Evolutionary conservation across 345 rosid species (phyloP).

Genomic region (Euphorbia peplus): DNA sequence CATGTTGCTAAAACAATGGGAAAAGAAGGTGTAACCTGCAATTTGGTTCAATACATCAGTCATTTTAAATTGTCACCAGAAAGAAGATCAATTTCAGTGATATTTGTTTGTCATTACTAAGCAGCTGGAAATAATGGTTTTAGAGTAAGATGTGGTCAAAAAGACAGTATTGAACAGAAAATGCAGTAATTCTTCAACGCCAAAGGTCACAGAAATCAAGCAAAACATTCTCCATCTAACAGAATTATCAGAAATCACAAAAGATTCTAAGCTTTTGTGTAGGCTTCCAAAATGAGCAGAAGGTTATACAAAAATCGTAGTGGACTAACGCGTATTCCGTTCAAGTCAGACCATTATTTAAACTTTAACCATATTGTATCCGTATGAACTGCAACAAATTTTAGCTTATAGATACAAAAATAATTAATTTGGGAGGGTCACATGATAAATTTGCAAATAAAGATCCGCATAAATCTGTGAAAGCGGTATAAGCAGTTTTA

Average conservation of each 20-base stretch:
- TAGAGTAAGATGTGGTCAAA: not conserved
- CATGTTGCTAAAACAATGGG: conserved; percentile 60
- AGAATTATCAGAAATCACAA: not conserved
- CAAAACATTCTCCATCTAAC: not conserved
- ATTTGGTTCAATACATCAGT: conserved; percentile 29
- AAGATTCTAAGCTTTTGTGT: not conserved
- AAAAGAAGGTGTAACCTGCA: conserved; percentile 77
- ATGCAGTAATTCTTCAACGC: not conserved
- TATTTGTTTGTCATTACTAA: not conserved
- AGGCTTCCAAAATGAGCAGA: not conserved
- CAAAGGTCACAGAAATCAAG: not conserved
- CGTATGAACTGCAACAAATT: not conserved
- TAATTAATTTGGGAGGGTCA: not conserved
- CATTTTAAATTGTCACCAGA: conserved; percentile 10
- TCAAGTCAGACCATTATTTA: not conserved
- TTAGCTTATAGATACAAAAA: conserved; percentile 10
- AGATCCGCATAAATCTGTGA: conserved; percentile 3
- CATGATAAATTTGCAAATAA: conserved; percentile 3
- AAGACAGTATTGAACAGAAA: not conserved
- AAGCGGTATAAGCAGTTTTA: conserved; percentile 9
- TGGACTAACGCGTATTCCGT: not conserved
- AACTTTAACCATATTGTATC: not conserved
- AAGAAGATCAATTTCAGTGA: not conserved
- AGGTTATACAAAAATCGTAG: not conserved
- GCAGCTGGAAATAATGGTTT: not conserved